Evolutionary conservation across 257 asterid genomes (phyloP).

Genomic region (Solanum chilense): DNA sequence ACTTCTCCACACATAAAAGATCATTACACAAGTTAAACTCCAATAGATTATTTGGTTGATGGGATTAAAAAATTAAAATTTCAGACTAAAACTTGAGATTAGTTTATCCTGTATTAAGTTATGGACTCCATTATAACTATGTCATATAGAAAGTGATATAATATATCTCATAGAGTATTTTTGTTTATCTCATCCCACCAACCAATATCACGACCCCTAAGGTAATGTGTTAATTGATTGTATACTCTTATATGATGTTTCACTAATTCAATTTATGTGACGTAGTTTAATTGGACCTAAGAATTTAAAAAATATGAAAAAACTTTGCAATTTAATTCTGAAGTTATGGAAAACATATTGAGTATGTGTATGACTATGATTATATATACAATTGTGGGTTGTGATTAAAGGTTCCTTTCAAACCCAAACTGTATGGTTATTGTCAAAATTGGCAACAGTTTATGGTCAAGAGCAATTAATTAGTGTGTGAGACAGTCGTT

Average conservation of each 20-base stretch:
- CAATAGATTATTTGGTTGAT: neutral
- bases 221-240: neutral
- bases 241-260: neutral
- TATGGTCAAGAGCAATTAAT: slow-evolving; percentile 4
- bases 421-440: neutral
- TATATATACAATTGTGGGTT: neutral
- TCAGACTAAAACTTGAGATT: neutral
- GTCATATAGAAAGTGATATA: neutral
- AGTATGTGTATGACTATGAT: neutral
- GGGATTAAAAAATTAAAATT: neutral
- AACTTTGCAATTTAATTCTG: neutral
- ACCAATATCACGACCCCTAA: neutral
- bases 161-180: neutral
- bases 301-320: neutral
- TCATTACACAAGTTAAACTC: neutral
- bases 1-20: neutral
- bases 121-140: neutral
- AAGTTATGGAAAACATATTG: neutral
- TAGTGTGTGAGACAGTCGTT: slow-evolving; percentile 6
- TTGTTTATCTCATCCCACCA: neutral
- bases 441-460: neutral
- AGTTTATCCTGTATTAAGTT: neutral
- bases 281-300: too few relatives aligned
- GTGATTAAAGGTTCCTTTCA: neutral
- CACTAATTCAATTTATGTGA: too few relatives aligned